phyloP scores from a whole-genome alignment of 192 early-diverging fungal genomes.

The Mortierella alpina region DNA sequence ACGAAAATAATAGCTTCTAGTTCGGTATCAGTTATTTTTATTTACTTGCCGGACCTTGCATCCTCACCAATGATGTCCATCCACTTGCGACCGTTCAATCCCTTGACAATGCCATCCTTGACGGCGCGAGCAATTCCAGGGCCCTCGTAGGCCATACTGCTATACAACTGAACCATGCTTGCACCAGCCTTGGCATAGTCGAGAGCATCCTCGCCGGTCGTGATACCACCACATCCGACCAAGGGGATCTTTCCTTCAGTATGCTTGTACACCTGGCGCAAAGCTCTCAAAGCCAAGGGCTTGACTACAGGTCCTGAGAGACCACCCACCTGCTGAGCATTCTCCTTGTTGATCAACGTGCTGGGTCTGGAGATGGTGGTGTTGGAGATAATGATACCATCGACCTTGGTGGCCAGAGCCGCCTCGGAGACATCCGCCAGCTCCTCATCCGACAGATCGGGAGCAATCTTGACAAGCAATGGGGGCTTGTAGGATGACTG shows the following conservation, averaged over 20 bases:
- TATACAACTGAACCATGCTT: conserved; percentile 84
- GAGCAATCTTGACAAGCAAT: conserved; percentile 91
- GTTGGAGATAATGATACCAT: conserved; percentile 91
- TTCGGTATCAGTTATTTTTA: background rate
- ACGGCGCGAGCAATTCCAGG: conserved; percentile 82
- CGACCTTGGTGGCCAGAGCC: conserved; percentile 74
- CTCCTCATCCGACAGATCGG: conserved; percentile 81
- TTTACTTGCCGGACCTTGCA: background rate
- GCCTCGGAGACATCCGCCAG: conserved; percentile 84
- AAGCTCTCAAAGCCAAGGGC: conserved; percentile 76
- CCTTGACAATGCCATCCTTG: conserved; percentile 78
- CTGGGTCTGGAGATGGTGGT: conserved; percentile 84
- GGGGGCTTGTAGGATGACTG: conserved; percentile 67
- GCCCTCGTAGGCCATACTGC: conserved; percentile 79
- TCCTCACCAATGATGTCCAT: conserved; percentile 57
- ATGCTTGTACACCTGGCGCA: conserved; percentile 79
- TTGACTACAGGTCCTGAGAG: conserved; percentile 84
- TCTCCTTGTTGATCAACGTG: conserved; percentile 65
- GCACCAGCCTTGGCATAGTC: conserved; percentile 88
- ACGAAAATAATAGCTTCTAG: background rate
- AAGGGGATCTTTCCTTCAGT: conserved; percentile 82
- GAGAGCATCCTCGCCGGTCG: conserved; percentile 79
- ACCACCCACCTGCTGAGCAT: conserved; percentile 68
- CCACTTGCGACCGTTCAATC: conserved; percentile 84
- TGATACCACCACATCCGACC: conserved; percentile 91